Conservation (phyloP, 2,329 filamentous ascomycete genomes). For the Pseudocercospora musae region DNA sequence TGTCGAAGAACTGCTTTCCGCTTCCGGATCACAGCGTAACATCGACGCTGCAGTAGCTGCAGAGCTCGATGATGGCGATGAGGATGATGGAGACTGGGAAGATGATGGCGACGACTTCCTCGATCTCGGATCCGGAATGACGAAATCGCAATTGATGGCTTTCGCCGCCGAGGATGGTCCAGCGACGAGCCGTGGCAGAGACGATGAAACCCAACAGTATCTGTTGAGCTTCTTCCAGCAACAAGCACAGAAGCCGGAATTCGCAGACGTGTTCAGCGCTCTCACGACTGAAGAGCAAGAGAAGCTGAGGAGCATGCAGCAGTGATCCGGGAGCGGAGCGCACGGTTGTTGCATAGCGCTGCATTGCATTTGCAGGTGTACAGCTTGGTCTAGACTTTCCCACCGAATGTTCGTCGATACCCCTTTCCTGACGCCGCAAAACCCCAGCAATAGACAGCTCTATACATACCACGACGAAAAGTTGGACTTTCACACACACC, state of each 20-base stretch:
- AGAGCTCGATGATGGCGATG: slow-evolving; percentile 62
- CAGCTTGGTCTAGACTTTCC: background rate
- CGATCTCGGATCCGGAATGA: slow-evolving; percentile 62
- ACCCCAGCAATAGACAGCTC: slow-evolving; percentile 50
- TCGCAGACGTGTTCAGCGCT: slow-evolving; percentile 54
- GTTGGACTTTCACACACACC: background rate
- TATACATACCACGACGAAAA: background rate
- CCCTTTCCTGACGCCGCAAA: slow-evolving; percentile 46
- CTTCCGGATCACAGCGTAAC: slow-evolving; percentile 55
- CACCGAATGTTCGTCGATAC: background rate
- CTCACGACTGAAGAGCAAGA: slow-evolving; percentile 54
- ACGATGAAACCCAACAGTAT: slow-evolving; percentile 88
- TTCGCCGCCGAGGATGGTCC: slow-evolving; percentile 57
- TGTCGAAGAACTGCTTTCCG: slow-evolving; percentile 83
- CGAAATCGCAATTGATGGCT: slow-evolving; percentile 72
- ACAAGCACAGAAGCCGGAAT: slow-evolving; percentile 52
- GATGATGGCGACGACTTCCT: slow-evolving; percentile 71
- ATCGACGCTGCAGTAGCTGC: slow-evolving; percentile 59
- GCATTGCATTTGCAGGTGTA: background rate
- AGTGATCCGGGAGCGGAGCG: background rate
- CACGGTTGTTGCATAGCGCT: background rate
- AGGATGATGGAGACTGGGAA: slow-evolving; percentile 75
- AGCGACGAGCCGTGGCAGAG: slow-evolving; percentile 59
- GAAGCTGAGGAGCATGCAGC: slow-evolving; percentile 44
- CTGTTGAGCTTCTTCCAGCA: slow-evolving; percentile 74